phyloP scores from a whole-genome alignment of 2,329 filamentous ascomycete genomes.

The Fusarium kyushuense region DNA sequence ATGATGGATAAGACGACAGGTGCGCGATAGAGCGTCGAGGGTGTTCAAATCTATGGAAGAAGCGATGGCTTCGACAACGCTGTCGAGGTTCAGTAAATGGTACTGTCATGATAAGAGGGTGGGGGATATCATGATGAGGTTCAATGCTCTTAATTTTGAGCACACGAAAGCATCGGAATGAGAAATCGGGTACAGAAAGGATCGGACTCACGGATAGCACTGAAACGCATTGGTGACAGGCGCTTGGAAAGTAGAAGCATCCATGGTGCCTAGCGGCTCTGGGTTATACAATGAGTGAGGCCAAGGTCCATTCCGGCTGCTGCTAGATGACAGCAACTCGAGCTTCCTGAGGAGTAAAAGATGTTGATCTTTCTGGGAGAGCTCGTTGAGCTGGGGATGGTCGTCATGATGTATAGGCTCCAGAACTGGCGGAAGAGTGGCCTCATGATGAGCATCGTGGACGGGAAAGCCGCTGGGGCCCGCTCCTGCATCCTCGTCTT shows the following conservation, averaged over 20 bases:
- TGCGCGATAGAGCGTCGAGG: conserved; percentile 83
- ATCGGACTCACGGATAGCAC: conserved; percentile 46
- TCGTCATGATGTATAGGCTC: conserved; percentile 44
- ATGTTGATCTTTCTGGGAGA: conserved; percentile 46
- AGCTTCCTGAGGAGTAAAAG: conserved; percentile 46
- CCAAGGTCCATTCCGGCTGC: conserved; percentile 47
- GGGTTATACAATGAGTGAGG: conserved; percentile 45
- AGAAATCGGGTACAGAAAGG: conserved; percentile 6
- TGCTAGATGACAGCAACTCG: conserved; percentile 38
- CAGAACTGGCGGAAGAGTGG: conserved; percentile 43
- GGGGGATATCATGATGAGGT: conserved; percentile 34
- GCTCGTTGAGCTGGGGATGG: conserved; percentile 34
- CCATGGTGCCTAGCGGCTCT: conserved; percentile 45
- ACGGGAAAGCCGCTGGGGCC: conserved; percentile 34
- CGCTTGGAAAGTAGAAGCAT: conserved; percentile 43
- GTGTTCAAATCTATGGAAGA: conserved; percentile 86
- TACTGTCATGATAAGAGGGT: conserved; percentile 30
- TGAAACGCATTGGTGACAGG: conserved; percentile 45
- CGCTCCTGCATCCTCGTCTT: conserved; percentile 42
- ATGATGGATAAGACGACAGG: conserved; percentile 82
- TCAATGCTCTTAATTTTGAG: not conserved
- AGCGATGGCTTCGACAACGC: conserved; percentile 81
- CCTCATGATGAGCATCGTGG: conserved; percentile 41
- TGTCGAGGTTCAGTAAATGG: conserved; percentile 54
- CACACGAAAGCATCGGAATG: conserved; percentile 10